Percentiles rank a stretch among this genome's conserved stretches.
phyloP scores from a whole-genome alignment of 805 yeast genomes.

The Clavispora santaluciae region DNA sequence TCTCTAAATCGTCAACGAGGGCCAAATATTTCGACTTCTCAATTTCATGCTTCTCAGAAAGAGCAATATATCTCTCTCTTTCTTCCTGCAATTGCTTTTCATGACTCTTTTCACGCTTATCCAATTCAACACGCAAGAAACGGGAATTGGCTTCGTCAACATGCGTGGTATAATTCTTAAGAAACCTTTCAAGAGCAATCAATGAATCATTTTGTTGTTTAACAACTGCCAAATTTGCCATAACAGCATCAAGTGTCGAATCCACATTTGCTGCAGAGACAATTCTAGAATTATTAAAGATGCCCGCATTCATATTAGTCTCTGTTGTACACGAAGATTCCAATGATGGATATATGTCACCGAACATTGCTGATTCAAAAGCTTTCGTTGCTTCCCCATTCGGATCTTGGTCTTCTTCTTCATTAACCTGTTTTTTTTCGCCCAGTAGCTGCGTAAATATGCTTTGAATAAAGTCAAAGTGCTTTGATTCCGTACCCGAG shows the following conservation, averaged over 20 bases:
- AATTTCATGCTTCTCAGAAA: slow-evolving; percentile 6
- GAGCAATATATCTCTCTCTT: slow-evolving; percentile 3
- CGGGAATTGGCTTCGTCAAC: slow-evolving; percentile 10
- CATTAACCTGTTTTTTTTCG: slow-evolving; percentile 4
- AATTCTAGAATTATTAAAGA: slow-evolving; percentile 55
- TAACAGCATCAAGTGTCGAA: slow-evolving; percentile 49
- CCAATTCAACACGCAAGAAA: slow-evolving; percentile 7
- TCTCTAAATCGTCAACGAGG: slow-evolving; percentile 7
- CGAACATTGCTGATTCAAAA: slow-evolving; percentile 59
- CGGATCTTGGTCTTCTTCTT: background rate
- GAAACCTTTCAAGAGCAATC: slow-evolving; percentile 49
- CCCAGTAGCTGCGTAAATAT: slow-evolving; percentile 15
- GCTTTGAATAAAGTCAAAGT: slow-evolving; percentile 32
- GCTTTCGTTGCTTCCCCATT: slow-evolving; percentile 14
- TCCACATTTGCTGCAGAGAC: slow-evolving; percentile 54
- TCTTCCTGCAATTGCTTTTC: slow-evolving; percentile 6
- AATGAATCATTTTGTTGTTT: slow-evolving; percentile 56
- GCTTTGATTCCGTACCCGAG: slow-evolving; percentile 29
- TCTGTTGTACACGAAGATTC: slow-evolving; percentile 43
- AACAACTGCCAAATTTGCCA: slow-evolving; percentile 52
- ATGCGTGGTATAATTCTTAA: slow-evolving; percentile 41
- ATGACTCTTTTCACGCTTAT: slow-evolving; percentile 5
- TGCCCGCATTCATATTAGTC: slow-evolving; percentile 47
- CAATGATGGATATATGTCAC: slow-evolving; percentile 47
- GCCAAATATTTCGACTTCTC: slow-evolving; percentile 7